Percentiles rank a stretch among this genome's conserved stretches.
These are phyloP conservation scores for Hypoxylon fuscum DNA, from an alignment of 495 filamentous ascomycete species.

Conservation along the genomic window DNA sequence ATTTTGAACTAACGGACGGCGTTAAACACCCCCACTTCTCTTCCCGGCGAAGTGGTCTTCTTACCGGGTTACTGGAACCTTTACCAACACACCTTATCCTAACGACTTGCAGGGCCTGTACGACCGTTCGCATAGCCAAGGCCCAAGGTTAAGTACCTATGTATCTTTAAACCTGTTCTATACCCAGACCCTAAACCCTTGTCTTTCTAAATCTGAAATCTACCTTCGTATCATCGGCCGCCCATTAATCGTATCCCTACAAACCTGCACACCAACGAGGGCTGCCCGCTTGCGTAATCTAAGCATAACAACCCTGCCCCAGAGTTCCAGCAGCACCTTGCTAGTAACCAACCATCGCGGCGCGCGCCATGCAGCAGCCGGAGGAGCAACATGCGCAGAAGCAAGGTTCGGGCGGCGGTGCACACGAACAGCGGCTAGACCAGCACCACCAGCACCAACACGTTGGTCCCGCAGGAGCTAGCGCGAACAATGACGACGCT, in stretches of 20 bases:
- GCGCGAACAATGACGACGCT: background rate
- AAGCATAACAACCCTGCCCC: slow-evolving; percentile 15
- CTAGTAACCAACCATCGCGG: slow-evolving; percentile 3
- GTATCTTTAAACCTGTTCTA: too few relatives aligned
- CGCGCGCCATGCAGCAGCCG: slow-evolving; percentile 17
- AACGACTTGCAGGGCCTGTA: slow-evolving; percentile 33
- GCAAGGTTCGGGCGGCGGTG: slow-evolving; percentile 22
- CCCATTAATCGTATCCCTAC: slow-evolving; percentile 5
- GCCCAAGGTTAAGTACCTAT: background rate
- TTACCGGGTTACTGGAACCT: slow-evolving; percentile 41
- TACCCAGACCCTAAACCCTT: too few relatives aligned
- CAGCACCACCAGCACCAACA: slow-evolving; percentile 3
- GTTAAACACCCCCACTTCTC: slow-evolving; percentile 16
- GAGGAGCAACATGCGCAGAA: slow-evolving; percentile 14
- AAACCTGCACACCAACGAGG: slow-evolving; percentile 1
- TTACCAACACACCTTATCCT: slow-evolving; percentile 33
- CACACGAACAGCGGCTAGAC: slow-evolving; percentile 19
- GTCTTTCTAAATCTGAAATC: background rate
- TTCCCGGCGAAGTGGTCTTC: slow-evolving; percentile 12
- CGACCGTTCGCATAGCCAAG: background rate
- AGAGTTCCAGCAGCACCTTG: slow-evolving; percentile 13
- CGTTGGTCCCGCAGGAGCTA: slow-evolving; percentile 2
- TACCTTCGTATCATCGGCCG: background rate
- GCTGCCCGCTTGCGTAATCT: slow-evolving; percentile 22
- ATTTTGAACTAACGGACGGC: slow-evolving; percentile 6